Evolutionary conservation across 2,329 filamentous ascomycete species (phyloP).

Genomic region (Alternaria tenuissima): DNA sequence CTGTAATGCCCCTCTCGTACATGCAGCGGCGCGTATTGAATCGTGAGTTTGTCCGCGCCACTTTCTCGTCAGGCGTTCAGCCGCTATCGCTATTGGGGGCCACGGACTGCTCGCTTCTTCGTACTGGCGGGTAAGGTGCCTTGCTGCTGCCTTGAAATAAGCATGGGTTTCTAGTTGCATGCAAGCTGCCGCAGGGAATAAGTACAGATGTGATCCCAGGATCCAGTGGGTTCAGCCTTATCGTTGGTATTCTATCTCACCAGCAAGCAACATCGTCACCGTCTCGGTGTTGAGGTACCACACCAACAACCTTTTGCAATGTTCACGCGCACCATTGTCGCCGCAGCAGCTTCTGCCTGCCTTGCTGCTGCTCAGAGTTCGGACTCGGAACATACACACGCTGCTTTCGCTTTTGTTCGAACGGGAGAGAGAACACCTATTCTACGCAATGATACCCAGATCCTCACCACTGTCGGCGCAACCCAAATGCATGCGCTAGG

Average conservation of each 20-base stretch:
- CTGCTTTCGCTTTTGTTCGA: conserved; percentile 62
- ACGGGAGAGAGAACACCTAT: conserved; percentile 64
- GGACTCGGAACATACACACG: conserved; percentile 50
- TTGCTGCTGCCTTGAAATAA: conserved; percentile 5
- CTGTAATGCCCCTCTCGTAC: conserved; percentile 3
- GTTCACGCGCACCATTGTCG: conserved; percentile 33
- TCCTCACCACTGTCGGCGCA: conserved; percentile 64
- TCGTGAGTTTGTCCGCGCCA: conserved; percentile 10
- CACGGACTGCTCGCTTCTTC: conserved; percentile 1
- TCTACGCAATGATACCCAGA: conserved; percentile 35
- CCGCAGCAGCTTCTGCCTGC: conserved; percentile 37
- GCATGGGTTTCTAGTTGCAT: conserved; percentile 10
- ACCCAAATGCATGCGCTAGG: conserved; percentile 62
- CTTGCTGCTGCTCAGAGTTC: conserved; percentile 27
- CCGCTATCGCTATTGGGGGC: conserved; percentile 15
- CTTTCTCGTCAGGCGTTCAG: conserved; percentile 1
- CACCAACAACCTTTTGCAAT: conserved; percentile 27
- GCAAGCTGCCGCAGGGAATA: conserved; percentile 8
- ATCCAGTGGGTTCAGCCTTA: conserved; percentile 14
- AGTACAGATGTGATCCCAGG: conserved; percentile 14
- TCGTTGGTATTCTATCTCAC: conserved; percentile 14
- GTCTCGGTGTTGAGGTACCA: conserved; percentile 9
- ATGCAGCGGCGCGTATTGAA: conserved; percentile 8
- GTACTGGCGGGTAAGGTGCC: conserved; percentile 8
- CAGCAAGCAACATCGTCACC: conserved; percentile 13